A percentile compares a stretch with the other conserved stretches of the same genome.
phyloP scores from a whole-genome alignment of 768 basidiomycete species.

The Kwoniella sp. region DNA sequence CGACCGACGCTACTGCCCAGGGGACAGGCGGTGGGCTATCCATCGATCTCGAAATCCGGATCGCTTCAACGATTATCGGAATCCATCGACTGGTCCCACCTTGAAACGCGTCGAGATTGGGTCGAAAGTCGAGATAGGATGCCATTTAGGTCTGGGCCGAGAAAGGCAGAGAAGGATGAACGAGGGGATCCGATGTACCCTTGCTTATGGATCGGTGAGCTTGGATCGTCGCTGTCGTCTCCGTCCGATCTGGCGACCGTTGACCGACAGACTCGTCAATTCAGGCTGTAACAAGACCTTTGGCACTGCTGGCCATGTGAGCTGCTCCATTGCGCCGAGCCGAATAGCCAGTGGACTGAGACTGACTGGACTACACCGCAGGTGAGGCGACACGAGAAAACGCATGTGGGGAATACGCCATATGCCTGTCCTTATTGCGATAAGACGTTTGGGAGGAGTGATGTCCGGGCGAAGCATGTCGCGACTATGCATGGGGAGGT shows the following conservation, averaged over 20 bases:
- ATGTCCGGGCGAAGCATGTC: slow-evolving; percentile 37
- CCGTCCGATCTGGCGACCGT: neutral
- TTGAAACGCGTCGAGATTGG: too few species aligned
- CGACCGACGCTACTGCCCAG: too few species aligned
- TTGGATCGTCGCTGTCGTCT: neutral
- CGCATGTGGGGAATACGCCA: slow-evolving; percentile 31
- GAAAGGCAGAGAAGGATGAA: slow-evolving; percentile 25
- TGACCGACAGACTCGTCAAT: neutral
- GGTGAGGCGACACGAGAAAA: slow-evolving; percentile 31
- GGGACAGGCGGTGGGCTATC: too few species aligned
- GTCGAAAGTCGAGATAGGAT: too few species aligned
- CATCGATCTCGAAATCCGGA: too few species aligned
- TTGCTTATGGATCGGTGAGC: slow-evolving; percentile 29
- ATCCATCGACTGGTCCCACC: too few species aligned
- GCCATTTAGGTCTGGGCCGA: slow-evolving; percentile 25
- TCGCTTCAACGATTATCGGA: too few species aligned
- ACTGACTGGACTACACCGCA: neutral
- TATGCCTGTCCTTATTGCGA: slow-evolving; percentile 37
- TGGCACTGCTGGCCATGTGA: slow-evolving; percentile 35
- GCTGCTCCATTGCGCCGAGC: too few species aligned
- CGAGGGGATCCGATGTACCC: slow-evolving; percentile 16
- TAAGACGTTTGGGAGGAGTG: slow-evolving; percentile 34
- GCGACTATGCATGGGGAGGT: slow-evolving; percentile 28
- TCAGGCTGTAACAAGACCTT: slow-evolving; percentile 35
- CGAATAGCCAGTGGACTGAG: neutral